A percentile compares a stretch with the other conserved stretches of the same genome.
phyloP scores from a whole-genome alignment of 352 stramenopile genomes.

The Pythium vanterpoolii region DNA sequence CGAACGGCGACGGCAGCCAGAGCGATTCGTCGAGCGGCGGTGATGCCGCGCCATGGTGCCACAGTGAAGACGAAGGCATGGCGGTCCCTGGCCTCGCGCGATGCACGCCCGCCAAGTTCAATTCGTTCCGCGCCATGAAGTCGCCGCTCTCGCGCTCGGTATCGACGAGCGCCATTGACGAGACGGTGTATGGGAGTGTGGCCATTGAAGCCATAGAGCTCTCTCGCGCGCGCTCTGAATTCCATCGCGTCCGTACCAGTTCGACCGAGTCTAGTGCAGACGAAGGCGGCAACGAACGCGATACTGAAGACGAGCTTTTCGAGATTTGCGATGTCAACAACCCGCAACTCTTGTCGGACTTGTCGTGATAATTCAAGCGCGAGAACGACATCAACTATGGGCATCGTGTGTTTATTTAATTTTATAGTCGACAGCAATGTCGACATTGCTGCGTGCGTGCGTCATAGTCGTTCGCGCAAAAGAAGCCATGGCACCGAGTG shows the following conservation, averaged over 20 bases:
- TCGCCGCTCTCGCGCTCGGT: conserved; percentile 16
- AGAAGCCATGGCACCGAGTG: conserved; percentile 42
- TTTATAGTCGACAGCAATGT: background rate
- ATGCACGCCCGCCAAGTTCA: conserved; percentile 80
- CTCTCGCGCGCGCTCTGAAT: conserved; percentile 11
- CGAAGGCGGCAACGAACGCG: conserved; percentile 5
- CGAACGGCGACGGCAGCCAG: conserved; percentile 3
- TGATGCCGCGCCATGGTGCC: conserved; percentile 8
- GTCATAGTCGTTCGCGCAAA: conserved; percentile 54
- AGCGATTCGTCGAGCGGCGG: conserved; percentile 11
- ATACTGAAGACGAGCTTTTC: conserved; percentile 18
- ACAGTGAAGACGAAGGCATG: conserved; percentile 61
- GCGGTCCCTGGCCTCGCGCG: conserved; percentile 68
- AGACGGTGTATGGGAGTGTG: conserved; percentile 5
- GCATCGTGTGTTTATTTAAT: background rate
- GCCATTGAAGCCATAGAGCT: conserved; percentile 22
- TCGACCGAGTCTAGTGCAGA: conserved; percentile 20
- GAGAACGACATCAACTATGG: background rate
- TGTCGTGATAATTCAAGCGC: background rate
- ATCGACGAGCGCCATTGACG: conserved; percentile 13
- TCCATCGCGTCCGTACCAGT: conserved; percentile 11
- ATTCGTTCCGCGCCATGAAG: conserved; percentile 63
- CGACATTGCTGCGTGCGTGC: background rate
- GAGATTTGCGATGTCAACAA: conserved; percentile 20
- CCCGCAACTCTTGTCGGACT: conserved; percentile 1